Evolutionary conservation across 768 basidiomycete genomes (phyloP).

Genomic region (Psilocybe cubensis): DNA sequence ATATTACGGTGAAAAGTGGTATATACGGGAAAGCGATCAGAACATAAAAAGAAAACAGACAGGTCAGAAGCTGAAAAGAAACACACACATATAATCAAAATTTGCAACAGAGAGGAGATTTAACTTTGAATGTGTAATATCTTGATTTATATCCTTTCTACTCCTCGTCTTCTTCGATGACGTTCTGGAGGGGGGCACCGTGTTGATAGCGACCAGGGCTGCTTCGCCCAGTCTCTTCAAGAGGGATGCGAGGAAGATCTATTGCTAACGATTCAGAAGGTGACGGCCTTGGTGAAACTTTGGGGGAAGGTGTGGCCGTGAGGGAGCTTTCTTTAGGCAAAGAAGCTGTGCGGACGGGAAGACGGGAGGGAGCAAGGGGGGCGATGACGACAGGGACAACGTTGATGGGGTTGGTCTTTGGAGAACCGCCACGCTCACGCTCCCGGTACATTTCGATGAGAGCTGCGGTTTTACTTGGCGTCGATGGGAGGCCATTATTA

Average conservation of each 20-base stretch:
- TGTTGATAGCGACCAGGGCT: constrained; percentile 80
- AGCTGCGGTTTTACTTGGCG: constrained; percentile 69
- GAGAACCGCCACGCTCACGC: constrained; percentile 52
- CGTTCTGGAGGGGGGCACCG: constrained; percentile 86
- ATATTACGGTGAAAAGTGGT: constrained; percentile 13
- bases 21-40: constrained; percentile 5
- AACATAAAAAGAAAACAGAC: background rate
- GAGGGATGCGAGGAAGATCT: constrained; percentile 35
- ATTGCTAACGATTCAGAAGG: constrained; percentile 32
- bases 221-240: constrained; percentile 55
- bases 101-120: background rate
- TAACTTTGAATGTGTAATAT: background rate
- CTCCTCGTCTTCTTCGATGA: constrained; percentile 82
- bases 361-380: constrained; percentile 41
- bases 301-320: constrained; percentile 29
- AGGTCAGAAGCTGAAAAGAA: background rate
- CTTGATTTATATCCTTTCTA: constrained; percentile 29
- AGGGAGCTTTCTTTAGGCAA: constrained; percentile 24
- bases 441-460: constrained; percentile 90
- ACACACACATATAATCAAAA: background rate
- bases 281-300: constrained; percentile 23
- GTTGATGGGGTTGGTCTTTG: constrained; percentile 21
- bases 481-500: constrained; percentile 16
- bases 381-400: constrained; percentile 28
- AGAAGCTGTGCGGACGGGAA: constrained; percentile 40